phyloP scores from a whole-genome alignment of 176 grass and related monocot genomes.

The Melocanna baccifera region DNA sequence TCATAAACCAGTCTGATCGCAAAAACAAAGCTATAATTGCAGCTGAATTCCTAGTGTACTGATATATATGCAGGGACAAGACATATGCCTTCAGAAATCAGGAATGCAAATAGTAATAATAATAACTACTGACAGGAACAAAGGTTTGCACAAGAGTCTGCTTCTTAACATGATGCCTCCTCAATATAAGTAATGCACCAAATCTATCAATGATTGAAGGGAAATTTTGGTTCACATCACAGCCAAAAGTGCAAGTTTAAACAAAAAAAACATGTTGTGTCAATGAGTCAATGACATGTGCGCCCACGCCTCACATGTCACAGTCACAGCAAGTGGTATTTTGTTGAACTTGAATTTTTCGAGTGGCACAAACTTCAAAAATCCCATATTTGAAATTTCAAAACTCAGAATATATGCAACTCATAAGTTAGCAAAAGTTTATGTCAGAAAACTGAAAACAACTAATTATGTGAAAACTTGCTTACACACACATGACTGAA shows the following conservation, averaged over 20 bases:
- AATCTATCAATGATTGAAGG: conserved; percentile 2
- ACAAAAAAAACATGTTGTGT: background rate
- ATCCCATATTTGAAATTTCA: background rate
- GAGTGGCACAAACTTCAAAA: background rate
- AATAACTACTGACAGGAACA: background rate
- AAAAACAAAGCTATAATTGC: background rate
- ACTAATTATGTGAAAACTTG: background rate
- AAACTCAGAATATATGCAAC: background rate
- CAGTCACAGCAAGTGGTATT: conserved; percentile 1
- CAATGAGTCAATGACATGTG: background rate
- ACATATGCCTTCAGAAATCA: background rate
- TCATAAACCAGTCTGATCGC: background rate
- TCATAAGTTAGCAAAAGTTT: conserved; percentile 13
- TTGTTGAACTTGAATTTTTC: background rate
- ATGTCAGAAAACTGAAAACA: background rate
- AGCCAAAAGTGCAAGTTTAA: background rate
- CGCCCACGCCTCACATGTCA: background rate
- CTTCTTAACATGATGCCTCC: background rate
- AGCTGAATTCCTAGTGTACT: background rate
- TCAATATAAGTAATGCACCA: conserved; percentile 1
- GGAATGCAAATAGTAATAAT: background rate
- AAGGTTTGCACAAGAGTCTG: background rate
- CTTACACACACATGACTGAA: background rate
- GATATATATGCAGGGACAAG: background rate
- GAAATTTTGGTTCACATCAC: background rate